phyloP scores from a whole-genome alignment of 805 yeast species.

The Saturnispora zaruensis region DNA sequence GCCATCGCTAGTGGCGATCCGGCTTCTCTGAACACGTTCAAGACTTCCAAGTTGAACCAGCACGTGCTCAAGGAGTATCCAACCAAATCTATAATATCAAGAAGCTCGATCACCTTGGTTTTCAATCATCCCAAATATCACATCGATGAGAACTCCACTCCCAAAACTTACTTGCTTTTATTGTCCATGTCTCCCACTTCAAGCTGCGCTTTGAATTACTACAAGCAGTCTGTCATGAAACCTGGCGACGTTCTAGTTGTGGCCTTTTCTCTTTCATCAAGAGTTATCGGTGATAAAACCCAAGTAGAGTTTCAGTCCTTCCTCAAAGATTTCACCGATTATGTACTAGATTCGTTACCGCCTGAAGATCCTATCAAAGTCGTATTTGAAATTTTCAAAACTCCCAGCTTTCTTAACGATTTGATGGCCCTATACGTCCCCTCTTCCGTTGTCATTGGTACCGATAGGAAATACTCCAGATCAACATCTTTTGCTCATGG shows the following conservation, averaged over 20 bases:
- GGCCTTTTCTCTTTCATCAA: slow-evolving; percentile 22
- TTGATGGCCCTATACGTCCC: slow-evolving; percentile 53
- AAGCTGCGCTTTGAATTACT: slow-evolving; percentile 68
- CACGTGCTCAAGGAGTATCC: slow-evolving; percentile 25
- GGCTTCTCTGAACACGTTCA: slow-evolving; percentile 8
- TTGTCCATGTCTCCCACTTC: slow-evolving; percentile 61
- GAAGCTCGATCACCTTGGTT: slow-evolving; percentile 32
- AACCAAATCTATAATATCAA: slow-evolving; percentile 26
- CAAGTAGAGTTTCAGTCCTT: slow-evolving; percentile 18
- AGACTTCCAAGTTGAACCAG: slow-evolving; percentile 9
- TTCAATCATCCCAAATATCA: slow-evolving; percentile 34
- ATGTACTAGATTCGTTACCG: slow-evolving; percentile 27
- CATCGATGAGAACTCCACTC: slow-evolving; percentile 10
- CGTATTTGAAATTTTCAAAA: slow-evolving; percentile 48
- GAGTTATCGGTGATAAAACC: slow-evolving; percentile 12
- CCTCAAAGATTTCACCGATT: slow-evolving; percentile 32
- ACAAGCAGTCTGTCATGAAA: slow-evolving; percentile 40
- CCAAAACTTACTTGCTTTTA: slow-evolving; percentile 36
- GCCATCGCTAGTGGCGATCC: slow-evolving; percentile 12
- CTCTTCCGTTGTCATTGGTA: slow-evolving; percentile 38
- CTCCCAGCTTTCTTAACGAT: slow-evolving; percentile 43
- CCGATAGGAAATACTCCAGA: slow-evolving; percentile 20
- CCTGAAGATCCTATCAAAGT: slow-evolving; percentile 32
- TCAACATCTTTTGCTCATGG: slow-evolving; percentile 23
- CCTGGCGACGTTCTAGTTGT: slow-evolving; percentile 61